phyloP scores from a whole-genome alignment of 106 monocot species.

The Dendrobium catenatum region DNA sequence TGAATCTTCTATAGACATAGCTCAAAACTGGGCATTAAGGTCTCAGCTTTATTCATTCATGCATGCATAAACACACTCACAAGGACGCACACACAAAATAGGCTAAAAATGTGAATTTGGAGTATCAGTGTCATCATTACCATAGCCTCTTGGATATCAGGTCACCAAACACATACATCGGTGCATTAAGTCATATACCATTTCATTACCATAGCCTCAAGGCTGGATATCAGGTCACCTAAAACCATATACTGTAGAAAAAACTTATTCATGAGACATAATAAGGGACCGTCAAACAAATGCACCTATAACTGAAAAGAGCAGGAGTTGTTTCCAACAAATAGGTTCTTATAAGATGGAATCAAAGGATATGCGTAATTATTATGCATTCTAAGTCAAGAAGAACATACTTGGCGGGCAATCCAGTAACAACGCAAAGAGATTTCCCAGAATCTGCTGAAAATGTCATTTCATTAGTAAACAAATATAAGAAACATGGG shows the following conservation, averaged over 20 bases:
- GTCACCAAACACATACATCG: too few species aligned
- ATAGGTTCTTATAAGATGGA: not conserved
- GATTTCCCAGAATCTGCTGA: constrained; percentile 65
- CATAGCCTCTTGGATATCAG: not conserved
- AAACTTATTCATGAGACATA: not conserved
- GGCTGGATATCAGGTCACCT: not conserved
- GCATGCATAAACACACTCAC: not conserved
- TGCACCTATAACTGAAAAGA: not conserved
- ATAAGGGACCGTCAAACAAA: not conserved
- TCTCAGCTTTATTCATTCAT: not conserved
- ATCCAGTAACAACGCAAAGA: constrained; percentile 64
- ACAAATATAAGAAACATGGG: constrained; percentile 5
- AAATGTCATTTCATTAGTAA: constrained; percentile 4
- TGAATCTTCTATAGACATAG: not conserved
- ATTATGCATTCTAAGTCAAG: not conserved
- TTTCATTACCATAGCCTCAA: not conserved
- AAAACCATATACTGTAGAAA: not conserved
- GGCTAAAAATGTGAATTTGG: not conserved
- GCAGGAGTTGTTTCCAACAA: not conserved
- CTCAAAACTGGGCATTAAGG: not conserved
- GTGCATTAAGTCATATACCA: too few species aligned
- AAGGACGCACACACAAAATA: not conserved
- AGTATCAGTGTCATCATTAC: not conserved
- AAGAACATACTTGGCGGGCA: constrained; percentile 64
- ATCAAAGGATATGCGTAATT: not conserved